Base-by-base conservation (phyloP, 495 filamentous ascomycete species). In the Penicillium mononematosum region DNA sequence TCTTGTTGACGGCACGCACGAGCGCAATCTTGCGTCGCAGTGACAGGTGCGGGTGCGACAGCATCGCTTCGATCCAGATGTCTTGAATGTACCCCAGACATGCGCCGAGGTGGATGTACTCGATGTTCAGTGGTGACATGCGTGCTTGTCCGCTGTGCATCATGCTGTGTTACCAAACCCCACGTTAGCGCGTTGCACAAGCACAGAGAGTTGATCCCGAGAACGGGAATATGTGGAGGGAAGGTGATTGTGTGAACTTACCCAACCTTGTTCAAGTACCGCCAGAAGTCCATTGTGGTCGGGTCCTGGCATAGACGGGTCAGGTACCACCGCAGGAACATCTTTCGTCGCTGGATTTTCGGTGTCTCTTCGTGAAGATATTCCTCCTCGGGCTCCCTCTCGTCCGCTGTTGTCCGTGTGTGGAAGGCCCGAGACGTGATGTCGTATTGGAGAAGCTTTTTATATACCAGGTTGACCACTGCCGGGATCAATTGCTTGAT, bases 231-330 rank as follows among this genome's bases (percentile, higher is more conserved):
- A 16, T 4, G 17, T 17, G 39, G 1, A 22, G 10, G 1, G 9
- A 19, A 17, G n/a, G 36, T 36, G 1, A 3, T 10, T 10, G 5
- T 12, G 10, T 45, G 5, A 20, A 70, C 74, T 55, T 60, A 77
- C 77, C 88, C 88, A 27, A 91, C 88, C 71, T 90, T 91, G 69
- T 90, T 84, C 36, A 90, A 70, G 66, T 90, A 91, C 57, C 88
- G 79, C 86, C 87, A 91, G 64, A 89, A 90, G 51, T 88, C 85
- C 77, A 87, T 84, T 59, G 81, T 82, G 38, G 81, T 83, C 0
- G 87, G 87, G 62, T 90, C 87, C 12, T 82, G 83, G 66, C 86
- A 88, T 11, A 90, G 66, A 65, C 85, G 87, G 44, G 77, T 81
- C 31, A 91, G 73, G 58, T 90, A 90, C 54, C 83, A 87, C 9